Percentiles rank a stretch among this genome's conserved stretches.
Conservation (phyloP, 1,139 yeast species). For the Williopsis jadinii region DNA sequence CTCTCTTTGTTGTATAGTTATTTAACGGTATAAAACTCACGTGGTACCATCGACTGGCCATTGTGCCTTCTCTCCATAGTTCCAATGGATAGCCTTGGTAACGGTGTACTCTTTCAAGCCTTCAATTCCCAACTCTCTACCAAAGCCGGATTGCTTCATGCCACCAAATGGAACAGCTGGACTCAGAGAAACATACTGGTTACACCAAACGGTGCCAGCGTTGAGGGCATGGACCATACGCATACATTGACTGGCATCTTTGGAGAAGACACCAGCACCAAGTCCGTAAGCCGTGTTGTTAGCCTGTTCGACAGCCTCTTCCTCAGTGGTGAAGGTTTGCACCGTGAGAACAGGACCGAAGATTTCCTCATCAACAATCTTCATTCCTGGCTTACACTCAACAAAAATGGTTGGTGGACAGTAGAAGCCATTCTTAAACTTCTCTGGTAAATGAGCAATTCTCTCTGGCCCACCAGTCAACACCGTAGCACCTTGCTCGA, state of each 20-base stretch:
- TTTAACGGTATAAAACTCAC: neutral
- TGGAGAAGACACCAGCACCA: slow-evolving; percentile 82
- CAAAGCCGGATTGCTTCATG: slow-evolving; percentile 81
- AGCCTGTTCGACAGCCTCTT: slow-evolving; percentile 63
- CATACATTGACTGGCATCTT: slow-evolving; percentile 50
- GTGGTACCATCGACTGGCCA: too few relatives aligned
- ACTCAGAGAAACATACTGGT: slow-evolving; percentile 80
- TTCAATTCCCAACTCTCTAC: slow-evolving; percentile 87
- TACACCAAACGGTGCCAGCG: slow-evolving; percentile 83
- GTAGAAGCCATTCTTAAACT: slow-evolving; percentile 57
- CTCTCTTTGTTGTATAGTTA: neutral
- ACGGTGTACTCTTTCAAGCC: slow-evolving; percentile 81
- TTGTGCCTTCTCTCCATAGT: too few relatives aligned
- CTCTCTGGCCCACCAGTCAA: slow-evolving; percentile 75
- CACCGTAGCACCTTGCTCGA: slow-evolving; percentile 67
- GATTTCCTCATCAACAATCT: slow-evolving; percentile 74
- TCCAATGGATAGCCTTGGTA: slow-evolving; percentile 53
- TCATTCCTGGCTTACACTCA: slow-evolving; percentile 58
- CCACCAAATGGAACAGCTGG: slow-evolving; percentile 79
- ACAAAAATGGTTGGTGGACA: slow-evolving; percentile 75
- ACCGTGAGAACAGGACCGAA: slow-evolving; percentile 83
- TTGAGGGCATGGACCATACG: slow-evolving; percentile 60
- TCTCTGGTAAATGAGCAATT: slow-evolving; percentile 27
- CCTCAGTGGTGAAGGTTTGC: slow-evolving; percentile 64
- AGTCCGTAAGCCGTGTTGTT: slow-evolving; percentile 75